A percentile compares a stretch with the other conserved stretches of the same genome.
phyloP scores from a whole-genome alignment of 2,329 filamentous ascomycete species.

The Fusarium mundagurra region DNA sequence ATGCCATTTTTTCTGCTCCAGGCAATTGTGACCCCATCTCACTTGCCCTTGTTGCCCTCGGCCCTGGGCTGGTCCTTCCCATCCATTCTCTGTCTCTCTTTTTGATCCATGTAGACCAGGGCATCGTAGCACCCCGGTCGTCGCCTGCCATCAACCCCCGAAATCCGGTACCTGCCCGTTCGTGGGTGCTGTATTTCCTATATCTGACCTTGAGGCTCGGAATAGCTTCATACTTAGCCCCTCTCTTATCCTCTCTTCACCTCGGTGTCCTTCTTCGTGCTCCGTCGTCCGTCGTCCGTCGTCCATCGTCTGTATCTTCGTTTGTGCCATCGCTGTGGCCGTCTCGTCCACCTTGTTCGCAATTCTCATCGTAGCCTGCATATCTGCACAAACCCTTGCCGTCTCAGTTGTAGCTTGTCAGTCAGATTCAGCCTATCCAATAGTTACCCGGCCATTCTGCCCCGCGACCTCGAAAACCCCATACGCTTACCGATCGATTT shows the following conservation, averaged over 20 bases:
- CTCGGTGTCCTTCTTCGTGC: conserved; percentile 21
- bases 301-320: conserved; percentile 6
- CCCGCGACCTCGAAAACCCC: conserved; percentile 30
- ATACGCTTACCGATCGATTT: conserved; percentile 22
- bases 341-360: conserved; percentile 13
- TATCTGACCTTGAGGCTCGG: conserved; percentile 41
- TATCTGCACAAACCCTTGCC: conserved; percentile 23
- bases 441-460: conserved; percentile 19
- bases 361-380: conserved; percentile 22
- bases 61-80: conserved; percentile 21
- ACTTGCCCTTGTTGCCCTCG: conserved; percentile 27
- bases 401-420: conserved; percentile 27
- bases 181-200: conserved; percentile 34
- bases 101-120: conserved; percentile 12
- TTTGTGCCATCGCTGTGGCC: conserved; percentile 2
- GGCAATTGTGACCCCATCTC: conserved; percentile 38
- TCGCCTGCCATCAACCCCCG: conserved; percentile 34
- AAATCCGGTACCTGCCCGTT: conserved; percentile 35
- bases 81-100: conserved; percentile 21
- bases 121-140: conserved; percentile 32
- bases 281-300: conserved; percentile 13
- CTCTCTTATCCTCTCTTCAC: conserved; percentile 24
- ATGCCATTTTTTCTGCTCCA: conserved; percentile 47
- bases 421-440: conserved; percentile 28
- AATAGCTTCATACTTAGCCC: conserved; percentile 43